Conservation (phyloP, 2,329 filamentous ascomycete species). For the Pseudopyricularia cyperi region DNA sequence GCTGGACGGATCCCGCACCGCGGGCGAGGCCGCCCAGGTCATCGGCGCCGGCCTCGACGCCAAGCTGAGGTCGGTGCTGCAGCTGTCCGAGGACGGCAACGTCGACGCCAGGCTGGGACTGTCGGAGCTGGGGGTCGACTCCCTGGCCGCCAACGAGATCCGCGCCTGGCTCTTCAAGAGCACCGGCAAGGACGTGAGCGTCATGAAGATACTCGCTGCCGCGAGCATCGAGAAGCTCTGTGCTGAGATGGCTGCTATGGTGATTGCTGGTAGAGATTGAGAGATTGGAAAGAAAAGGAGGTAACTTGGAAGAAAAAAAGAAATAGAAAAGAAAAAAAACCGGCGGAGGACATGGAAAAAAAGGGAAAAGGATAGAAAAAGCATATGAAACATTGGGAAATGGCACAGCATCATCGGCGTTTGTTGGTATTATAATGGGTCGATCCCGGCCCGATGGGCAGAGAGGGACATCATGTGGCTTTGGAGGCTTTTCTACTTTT, state of each 20-base stretch:
- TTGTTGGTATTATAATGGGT: neutral
- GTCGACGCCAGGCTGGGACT: slow-evolving; percentile 19
- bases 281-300: neutral
- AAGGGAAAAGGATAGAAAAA: neutral
- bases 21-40: slow-evolving; percentile 11
- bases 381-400: neutral
- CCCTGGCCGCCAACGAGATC: slow-evolving; percentile 26
- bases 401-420: neutral
- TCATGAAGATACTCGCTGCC: slow-evolving; percentile 29
- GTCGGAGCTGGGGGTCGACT: slow-evolving; percentile 25
- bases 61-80: slow-evolving; percentile 18
- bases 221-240: slow-evolving; percentile 10
- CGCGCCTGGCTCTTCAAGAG: slow-evolving; percentile 31
- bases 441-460: no score
- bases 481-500: neutral
- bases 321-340: neutral
- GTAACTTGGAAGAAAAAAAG: neutral
- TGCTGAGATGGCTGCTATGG: neutral
- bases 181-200: slow-evolving; percentile 26
- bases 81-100: slow-evolving; percentile 13
- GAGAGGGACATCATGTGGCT: no score
- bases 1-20: slow-evolving; percentile 11
- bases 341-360: neutral
- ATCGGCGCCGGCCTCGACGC: slow-evolving; percentile 15
- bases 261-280: neutral